Base-by-base conservation (phyloP, 805 yeast species). In the Zygoascus tannicola region DNA sequence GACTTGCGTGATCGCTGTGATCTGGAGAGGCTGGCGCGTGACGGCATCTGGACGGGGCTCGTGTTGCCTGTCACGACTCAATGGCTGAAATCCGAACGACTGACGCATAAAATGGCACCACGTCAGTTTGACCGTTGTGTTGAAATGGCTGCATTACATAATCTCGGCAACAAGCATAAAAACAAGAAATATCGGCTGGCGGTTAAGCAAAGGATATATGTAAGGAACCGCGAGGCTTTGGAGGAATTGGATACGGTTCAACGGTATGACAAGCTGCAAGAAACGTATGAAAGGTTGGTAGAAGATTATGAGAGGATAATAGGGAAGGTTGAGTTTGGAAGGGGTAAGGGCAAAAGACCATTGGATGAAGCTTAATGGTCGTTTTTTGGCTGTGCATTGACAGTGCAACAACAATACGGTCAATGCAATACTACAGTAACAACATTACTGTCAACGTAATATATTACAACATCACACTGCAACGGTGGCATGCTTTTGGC, bases 1-100 rank as follows among this genome's bases (percentile, higher is more conserved):
- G 94, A 85, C 56, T 67, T 92, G 52, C 72, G 98, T 46, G 97
- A 92, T 58, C 68, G 90, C 26, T 73, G 79, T 50, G 97, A 92
- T 56, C 67, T 86, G 51, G 62, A 65, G 45, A 65, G 80, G 52
- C 59, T 81, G 26, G 59, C 62, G 54, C 60, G 46, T 38, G 30
- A 37, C 21, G 47, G 44, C 4, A 41, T 53, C 7, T 42, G 47
- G 48, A 39, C 32, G n/a, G 40, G 43, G 4, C 36, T 47, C 18
- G 38, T 37, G 19, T 42, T 49, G 4, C 49, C 54, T 16, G 32
- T 46, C 8, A 65, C 0, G 54, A 65, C 38, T 56, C 70, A 54
- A 38, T 78, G 81, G 75, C 59, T 67, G 43, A 56, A 49, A 5
- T 49, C 51, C 10, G 61, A 70, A 20, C 38, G 36, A 8, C 5